These are phyloP conservation scores for Nelumbo lutea DNA, from an alignment of 164 flowering plant genomes.

Conservation along the genomic window DNA sequence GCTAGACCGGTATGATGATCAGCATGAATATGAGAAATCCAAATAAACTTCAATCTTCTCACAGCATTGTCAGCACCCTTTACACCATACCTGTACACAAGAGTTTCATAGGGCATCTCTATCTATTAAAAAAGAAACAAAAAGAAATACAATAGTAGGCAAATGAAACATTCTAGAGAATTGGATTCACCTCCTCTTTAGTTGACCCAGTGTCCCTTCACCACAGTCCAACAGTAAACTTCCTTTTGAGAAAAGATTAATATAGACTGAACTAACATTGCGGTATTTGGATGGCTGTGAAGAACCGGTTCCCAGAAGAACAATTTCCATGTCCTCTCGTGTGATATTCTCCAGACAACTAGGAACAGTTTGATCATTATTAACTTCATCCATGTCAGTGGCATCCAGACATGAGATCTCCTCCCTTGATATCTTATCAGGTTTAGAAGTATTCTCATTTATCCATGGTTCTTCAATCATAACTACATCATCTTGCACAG, in stretches of 20 bases:
- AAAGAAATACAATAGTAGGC: not conserved
- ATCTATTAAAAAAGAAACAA: not conserved
- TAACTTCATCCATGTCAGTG: not conserved
- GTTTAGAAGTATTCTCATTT: slow-evolving; percentile 21
- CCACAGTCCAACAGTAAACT: slow-evolving; percentile 91
- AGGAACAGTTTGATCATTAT: slow-evolving; percentile 32
- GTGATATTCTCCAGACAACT: slow-evolving; percentile 74
- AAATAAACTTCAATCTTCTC: slow-evolving; percentile 55
- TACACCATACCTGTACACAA: slow-evolving; percentile 62
- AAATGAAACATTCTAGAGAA: not conserved
- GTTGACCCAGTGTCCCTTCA: slow-evolving; percentile 94
- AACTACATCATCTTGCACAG: slow-evolving; percentile 12
- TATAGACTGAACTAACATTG: slow-evolving; percentile 77
- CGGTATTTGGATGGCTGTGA: slow-evolving; percentile 98
- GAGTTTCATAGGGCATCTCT: not conserved
- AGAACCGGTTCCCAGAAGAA: slow-evolving; percentile 96
- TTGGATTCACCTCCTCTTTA: slow-evolving; percentile 76
- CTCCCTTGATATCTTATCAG: slow-evolving; percentile 11
- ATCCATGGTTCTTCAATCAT: slow-evolving; percentile 81
- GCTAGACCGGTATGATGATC: slow-evolving; percentile 98
- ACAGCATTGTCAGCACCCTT: slow-evolving; percentile 82
- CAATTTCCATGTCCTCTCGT: slow-evolving; percentile 90
- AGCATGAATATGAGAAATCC: slow-evolving; percentile 99
- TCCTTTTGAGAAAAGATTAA: slow-evolving; percentile 92
- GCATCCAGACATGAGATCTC: not conserved